Percentiles rank a stretch among this genome's conserved stretches.
phyloP scores from a whole-genome alignment of 257 asterid species.

The Echium plantagineum region DNA sequence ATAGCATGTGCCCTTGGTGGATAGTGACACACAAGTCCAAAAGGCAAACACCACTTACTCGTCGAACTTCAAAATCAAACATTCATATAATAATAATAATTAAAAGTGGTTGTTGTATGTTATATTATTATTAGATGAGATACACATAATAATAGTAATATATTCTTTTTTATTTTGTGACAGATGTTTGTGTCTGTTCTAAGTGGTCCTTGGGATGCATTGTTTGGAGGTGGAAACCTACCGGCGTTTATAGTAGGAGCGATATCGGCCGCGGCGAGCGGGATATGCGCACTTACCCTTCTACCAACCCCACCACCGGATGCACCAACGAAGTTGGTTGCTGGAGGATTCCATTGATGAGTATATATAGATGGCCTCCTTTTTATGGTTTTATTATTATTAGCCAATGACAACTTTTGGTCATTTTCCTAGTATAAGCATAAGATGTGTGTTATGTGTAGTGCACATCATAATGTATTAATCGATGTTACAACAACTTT shows the following conservation, averaged over 20 bases:
- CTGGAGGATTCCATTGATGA: slow-evolving; percentile 13
- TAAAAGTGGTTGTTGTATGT: too few species aligned
- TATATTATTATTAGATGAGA: too few species aligned
- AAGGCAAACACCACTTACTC: neutral
- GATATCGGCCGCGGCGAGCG: slow-evolving; percentile 50
- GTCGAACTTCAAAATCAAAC: neutral
- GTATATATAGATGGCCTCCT: neutral
- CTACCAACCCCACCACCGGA: slow-evolving; percentile 53
- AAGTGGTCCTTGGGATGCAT: slow-evolving; percentile 60
- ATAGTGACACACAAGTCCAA: neutral
- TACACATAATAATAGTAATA: too few species aligned
- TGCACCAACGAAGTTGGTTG: neutral
- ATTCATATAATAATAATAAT: too few species aligned
- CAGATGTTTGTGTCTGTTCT: slow-evolving; percentile 50
- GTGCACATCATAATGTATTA: neutral
- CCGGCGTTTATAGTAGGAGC: slow-evolving; percentile 76
- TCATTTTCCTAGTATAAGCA: neutral
- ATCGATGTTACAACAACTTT: neutral
- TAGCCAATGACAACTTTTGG: neutral
- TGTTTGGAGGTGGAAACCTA: slow-evolving; percentile 77
- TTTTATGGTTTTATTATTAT: neutral
- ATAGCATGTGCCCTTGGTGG: neutral
- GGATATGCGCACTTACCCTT: slow-evolving; percentile 42
- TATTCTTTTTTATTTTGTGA: neutral
- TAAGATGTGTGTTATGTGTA: neutral